These are phyloP conservation scores for Adenanthera pavonina DNA, from an alignment of 306 rosid genomes.

Conservation along the genomic window DNA sequence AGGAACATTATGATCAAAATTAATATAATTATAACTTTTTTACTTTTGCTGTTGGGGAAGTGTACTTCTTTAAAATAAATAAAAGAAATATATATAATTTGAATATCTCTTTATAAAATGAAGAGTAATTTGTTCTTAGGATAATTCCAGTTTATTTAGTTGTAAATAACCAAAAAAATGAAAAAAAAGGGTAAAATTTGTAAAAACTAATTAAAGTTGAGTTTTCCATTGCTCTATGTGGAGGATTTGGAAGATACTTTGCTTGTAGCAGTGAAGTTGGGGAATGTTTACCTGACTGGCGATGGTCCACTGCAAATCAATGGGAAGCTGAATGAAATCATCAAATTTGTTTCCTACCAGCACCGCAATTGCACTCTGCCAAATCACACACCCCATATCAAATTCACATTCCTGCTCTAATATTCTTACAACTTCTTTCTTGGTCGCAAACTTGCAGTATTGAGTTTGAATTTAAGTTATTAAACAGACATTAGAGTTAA, in stretches of 20 bases:
- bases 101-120: no score
- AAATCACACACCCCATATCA: slow-evolving; percentile 26
- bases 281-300: slow-evolving; percentile 77
- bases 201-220: neutral
- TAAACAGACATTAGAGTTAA: neutral
- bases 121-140: no score
- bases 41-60: no score
- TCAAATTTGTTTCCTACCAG: slow-evolving; percentile 93
- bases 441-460: neutral
- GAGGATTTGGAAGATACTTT: slow-evolving; percentile 4
- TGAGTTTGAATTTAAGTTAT: neutral
- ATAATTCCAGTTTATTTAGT: neutral
- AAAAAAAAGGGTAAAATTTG: neutral
- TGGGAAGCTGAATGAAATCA: slow-evolving; percentile 95
- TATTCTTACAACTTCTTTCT: neutral
- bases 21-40: no score
- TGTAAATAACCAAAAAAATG: no score
- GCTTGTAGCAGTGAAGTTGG: slow-evolving; percentile 4
- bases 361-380: slow-evolving; percentile 86
- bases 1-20: no score
- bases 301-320: slow-evolving; percentile 94
- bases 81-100: no score
- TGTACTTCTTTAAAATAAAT: no score
- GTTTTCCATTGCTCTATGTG: neutral
- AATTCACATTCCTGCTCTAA: slow-evolving; percentile 9